Conservation (phyloP, 2,329 filamentous ascomycete species). For the Arthroderma sp. region DNA sequence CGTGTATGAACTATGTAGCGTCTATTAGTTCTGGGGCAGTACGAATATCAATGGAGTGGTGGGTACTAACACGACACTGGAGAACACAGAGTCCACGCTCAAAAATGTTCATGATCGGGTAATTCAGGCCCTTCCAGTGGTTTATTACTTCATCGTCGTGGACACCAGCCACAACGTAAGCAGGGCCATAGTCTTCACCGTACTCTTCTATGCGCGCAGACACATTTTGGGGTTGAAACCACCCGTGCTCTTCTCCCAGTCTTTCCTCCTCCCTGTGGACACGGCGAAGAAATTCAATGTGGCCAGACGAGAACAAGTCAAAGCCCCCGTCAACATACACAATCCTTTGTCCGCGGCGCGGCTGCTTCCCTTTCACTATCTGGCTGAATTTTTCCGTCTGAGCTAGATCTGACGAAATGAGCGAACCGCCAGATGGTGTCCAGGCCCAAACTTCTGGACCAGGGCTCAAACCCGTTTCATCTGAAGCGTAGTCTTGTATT, state of each 20-base stretch:
- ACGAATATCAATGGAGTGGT: slow-evolving; percentile 2
- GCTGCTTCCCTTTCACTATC: slow-evolving; percentile 58
- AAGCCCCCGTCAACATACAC: slow-evolving; percentile 96
- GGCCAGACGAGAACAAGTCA: slow-evolving; percentile 89
- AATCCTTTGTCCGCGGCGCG: slow-evolving; percentile 65
- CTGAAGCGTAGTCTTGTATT: slow-evolving; percentile 75
- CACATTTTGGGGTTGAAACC: slow-evolving; percentile 56
- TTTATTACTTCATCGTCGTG: slow-evolving; percentile 95
- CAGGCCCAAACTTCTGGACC: slow-evolving; percentile 81
- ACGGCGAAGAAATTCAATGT: slow-evolving; percentile 81
- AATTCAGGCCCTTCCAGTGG: slow-evolving; percentile 91
- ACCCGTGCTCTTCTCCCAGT: slow-evolving; percentile 53
- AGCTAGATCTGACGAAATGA: slow-evolving; percentile 31
- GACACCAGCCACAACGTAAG: slow-evolving; percentile 82
- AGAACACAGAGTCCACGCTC: slow-evolving; percentile 90
- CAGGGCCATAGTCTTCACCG: slow-evolving; percentile 64
- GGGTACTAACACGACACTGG: slow-evolving; percentile 64
- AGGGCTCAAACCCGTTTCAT: slow-evolving; percentile 63
- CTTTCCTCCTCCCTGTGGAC: slow-evolving; percentile 63
- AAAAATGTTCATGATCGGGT: slow-evolving; percentile 99
- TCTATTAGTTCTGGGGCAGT: slow-evolving; percentile 2
- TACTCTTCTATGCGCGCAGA: slow-evolving; percentile 48
- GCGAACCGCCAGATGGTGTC: slow-evolving; percentile 41
- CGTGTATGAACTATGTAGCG: slow-evolving; percentile 60
- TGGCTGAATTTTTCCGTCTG: slow-evolving; percentile 53